Evolutionary conservation across 768 basidiomycete genomes (phyloP).

Genomic region (Suillus subalutaceus): DNA sequence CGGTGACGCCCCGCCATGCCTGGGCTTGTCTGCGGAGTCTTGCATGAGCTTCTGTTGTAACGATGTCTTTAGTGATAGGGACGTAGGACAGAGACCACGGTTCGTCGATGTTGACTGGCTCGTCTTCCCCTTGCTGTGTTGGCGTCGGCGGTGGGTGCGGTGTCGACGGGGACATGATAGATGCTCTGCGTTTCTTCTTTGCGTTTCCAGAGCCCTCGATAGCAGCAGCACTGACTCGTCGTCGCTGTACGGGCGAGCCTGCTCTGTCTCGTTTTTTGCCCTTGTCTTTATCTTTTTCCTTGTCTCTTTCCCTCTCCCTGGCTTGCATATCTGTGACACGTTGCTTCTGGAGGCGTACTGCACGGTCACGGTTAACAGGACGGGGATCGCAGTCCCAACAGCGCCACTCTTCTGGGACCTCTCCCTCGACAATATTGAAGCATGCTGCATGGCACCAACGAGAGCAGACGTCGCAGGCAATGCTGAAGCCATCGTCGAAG

Average conservation of each 20-base stretch:
- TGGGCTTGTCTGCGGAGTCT: conserved; percentile 61
- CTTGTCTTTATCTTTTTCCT: conserved; percentile 34
- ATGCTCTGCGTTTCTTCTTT: conserved; percentile 42
- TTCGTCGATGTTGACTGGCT: conserved; percentile 53
- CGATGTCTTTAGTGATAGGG: conserved; percentile 49
- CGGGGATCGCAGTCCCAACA: conserved; percentile 71
- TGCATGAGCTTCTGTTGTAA: conserved; percentile 45
- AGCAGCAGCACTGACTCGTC: conserved; percentile 38
- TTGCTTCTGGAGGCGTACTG: conserved; percentile 43
- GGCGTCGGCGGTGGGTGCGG: neutral
- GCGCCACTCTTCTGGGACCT: conserved; percentile 73
- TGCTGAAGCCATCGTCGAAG: conserved; percentile 82
- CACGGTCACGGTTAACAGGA: conserved; percentile 46
- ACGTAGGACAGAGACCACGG: conserved; percentile 49
- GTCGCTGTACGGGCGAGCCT: conserved; percentile 27
- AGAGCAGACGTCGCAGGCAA: conserved; percentile 81
- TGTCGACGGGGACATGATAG: conserved; percentile 20
- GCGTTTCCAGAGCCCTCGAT: conserved; percentile 35
- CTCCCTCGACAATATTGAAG: conserved; percentile 59
- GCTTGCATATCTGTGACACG: neutral
- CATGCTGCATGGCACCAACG: conserved; percentile 88
- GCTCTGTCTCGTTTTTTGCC: conserved; percentile 28
- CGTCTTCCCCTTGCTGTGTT: conserved; percentile 39
- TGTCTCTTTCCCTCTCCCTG: conserved; percentile 29
- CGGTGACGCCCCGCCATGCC: conserved; percentile 71